Evolutionary conservation across 306 rosid species (phyloP).

Genomic region (Morella rubra): DNA sequence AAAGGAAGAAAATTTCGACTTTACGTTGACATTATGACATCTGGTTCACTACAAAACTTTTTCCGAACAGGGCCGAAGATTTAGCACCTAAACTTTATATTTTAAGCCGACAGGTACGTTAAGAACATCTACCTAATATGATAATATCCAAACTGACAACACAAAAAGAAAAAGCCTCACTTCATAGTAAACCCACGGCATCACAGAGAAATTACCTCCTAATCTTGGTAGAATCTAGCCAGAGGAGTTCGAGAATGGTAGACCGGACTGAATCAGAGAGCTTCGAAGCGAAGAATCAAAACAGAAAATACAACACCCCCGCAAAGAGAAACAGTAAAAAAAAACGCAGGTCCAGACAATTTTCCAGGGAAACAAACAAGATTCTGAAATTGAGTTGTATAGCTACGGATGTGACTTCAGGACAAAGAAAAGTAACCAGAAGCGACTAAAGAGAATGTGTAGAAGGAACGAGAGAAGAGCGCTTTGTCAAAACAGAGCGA

Average conservation of each 20-base stretch:
- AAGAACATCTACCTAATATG: background rate
- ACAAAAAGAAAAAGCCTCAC: background rate
- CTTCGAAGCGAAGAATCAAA: background rate
- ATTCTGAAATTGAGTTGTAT: background rate
- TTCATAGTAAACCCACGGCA: background rate
- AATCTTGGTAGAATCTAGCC: background rate
- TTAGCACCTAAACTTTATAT: background rate
- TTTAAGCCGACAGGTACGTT: background rate
- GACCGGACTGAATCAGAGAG: background rate
- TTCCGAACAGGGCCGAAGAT: background rate
- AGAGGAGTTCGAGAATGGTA: background rate
- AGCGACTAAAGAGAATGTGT: background rate
- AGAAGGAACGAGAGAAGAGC: background rate
- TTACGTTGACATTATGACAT: too few species aligned
- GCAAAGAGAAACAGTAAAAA: background rate
- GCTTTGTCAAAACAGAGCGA: background rate
- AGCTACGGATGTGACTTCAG: too few species aligned
- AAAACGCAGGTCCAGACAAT: background rate
- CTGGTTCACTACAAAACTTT: too few species aligned
- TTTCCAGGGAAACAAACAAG: slow-evolving; percentile 28
- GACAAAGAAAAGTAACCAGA: background rate
- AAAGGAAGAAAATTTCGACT: too few species aligned
- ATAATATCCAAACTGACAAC: background rate
- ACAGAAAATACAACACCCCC: background rate
- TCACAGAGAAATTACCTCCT: slow-evolving; percentile 4